A percentile compares a stretch with the other conserved stretches of the same genome.
Evolutionary conservation across 2,329 filamentous ascomycete species (phyloP).

Genomic region (Emergomyces orientalis): DNA sequence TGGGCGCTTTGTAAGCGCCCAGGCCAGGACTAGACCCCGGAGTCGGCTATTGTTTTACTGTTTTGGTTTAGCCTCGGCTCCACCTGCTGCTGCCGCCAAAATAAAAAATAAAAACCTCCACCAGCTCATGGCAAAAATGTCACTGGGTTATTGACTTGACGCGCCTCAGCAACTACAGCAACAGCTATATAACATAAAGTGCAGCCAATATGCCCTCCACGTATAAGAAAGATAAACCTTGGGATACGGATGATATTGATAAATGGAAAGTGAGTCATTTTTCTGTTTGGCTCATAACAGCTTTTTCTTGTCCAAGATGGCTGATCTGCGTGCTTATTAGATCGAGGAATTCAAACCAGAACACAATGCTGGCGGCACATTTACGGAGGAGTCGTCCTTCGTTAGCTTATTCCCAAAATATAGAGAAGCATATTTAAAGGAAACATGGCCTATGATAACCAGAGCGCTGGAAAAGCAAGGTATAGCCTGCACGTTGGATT

Average conservation of each 20-base stretch:
- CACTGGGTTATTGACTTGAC: background rate
- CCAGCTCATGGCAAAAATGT: background rate
- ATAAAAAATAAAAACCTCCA: background rate
- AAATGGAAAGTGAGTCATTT: slow-evolving; percentile 66
- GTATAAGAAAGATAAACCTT: slow-evolving; percentile 81
- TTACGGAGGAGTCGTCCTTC: slow-evolving; percentile 90
- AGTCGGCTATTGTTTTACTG: background rate
- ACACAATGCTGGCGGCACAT: slow-evolving; percentile 76
- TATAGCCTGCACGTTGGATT: slow-evolving; percentile 83
- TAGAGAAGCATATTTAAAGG: slow-evolving; percentile 84
- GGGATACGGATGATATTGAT: slow-evolving; percentile 95
- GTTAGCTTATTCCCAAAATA: slow-evolving; percentile 83
- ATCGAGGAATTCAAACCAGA: slow-evolving; percentile 74
- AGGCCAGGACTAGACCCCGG: background rate
- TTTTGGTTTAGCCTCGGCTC: background rate
- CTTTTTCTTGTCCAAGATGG: background rate
- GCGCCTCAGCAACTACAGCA: background rate
- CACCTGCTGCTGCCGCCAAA: background rate
- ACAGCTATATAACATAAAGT: background rate
- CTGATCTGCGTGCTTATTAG: slow-evolving; percentile 28
- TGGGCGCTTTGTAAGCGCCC: slow-evolving; percentile 7
- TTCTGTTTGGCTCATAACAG: background rate
- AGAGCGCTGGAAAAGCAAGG: slow-evolving; percentile 76
- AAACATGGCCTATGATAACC: slow-evolving; percentile 87
- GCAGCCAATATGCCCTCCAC: slow-evolving; percentile 64